Evolutionary conservation across 306 rosid genomes (phyloP).

Genomic region (Inga leiocalycina): DNA sequence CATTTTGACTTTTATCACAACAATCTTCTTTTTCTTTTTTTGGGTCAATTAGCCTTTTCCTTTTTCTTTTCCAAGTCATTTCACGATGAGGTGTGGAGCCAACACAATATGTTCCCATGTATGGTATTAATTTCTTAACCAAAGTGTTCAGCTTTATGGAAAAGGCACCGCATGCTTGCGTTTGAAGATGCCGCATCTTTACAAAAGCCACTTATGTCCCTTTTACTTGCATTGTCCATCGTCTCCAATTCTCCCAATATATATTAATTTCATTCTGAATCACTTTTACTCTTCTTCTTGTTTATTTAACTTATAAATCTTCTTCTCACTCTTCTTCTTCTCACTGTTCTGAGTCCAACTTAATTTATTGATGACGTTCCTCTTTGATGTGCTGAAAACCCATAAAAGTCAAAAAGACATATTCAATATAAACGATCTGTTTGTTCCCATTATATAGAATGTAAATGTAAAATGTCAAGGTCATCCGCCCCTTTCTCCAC

Average conservation of each 20-base stretch:
- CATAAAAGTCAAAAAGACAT: background rate
- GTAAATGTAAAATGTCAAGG: background rate
- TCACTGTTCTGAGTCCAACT: background rate
- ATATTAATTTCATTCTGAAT: background rate
- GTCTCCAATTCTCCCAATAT: background rate
- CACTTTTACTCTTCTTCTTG: background rate
- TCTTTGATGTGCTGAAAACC: background rate
- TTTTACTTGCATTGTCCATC: background rate
- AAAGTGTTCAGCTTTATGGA: background rate
- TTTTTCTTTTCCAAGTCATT: background rate
- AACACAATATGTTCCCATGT: background rate
- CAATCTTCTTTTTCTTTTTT: background rate
- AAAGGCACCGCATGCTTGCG: constrained; percentile 20
- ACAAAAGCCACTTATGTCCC: background rate
- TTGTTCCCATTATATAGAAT: background rate
- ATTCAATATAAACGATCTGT: background rate
- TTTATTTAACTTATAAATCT: background rate
- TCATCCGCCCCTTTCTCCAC: background rate
- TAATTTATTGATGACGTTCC: background rate
- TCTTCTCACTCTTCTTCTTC: too few relatives aligned
- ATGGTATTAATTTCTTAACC: background rate
- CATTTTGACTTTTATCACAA: background rate
- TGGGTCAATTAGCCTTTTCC: background rate
- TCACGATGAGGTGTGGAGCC: background rate
- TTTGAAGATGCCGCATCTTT: background rate